phyloP scores from a whole-genome alignment of 768 basidiomycete species.

The Strobilomyces dryophilus region DNA sequence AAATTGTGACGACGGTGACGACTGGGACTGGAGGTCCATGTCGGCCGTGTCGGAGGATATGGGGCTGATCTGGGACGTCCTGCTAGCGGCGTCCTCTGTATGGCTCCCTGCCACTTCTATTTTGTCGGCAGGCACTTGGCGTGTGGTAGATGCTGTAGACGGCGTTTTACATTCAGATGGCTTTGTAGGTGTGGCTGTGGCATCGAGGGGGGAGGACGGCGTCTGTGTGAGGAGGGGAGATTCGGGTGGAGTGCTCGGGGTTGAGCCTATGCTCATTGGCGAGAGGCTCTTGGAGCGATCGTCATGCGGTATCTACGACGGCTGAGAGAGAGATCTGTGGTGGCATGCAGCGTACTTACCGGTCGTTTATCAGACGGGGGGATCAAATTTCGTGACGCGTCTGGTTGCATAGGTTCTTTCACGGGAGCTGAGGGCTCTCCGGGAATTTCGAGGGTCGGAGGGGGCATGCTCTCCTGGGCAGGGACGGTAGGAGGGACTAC shows the following conservation, averaged over 20 bases:
- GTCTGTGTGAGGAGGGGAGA: constrained; percentile 10
- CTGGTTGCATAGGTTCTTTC: constrained; percentile 7
- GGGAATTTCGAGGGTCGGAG: constrained; percentile 2
- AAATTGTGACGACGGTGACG: constrained; percentile 28
- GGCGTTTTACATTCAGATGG: constrained; percentile 7
- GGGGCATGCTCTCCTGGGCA: constrained; percentile 9
- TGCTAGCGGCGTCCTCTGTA: constrained; percentile 26
- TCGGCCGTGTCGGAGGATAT: constrained; percentile 33
- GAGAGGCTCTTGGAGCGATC: constrained; percentile 47
- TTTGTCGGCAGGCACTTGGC: constrained; percentile 18
- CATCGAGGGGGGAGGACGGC: constrained; percentile 1
- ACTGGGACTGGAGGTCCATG: constrained; percentile 34
- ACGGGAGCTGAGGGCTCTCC: constrained; percentile 9
- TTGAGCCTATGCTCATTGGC: constrained; percentile 60
- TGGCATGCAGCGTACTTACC: constrained; percentile 17
- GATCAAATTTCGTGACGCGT: constrained; percentile 11
- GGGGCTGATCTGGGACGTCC: constrained; percentile 27
- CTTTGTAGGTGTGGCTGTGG: constrained; percentile 4
- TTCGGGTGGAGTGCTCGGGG: constrained; percentile 35
- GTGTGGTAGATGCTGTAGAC: constrained; percentile 13
- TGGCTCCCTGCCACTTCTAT: constrained; percentile 12
- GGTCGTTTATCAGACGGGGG: constrained; percentile 15
- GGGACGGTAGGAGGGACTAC: constrained; percentile 21
- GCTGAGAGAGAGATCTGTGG: constrained; percentile 20
- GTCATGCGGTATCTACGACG: constrained; percentile 25